Evolutionary conservation across 164 flowering plant species (phyloP), one percentile per base, ranked within the genome.

Genomic region (Warburgia ugandensis): DNA sequence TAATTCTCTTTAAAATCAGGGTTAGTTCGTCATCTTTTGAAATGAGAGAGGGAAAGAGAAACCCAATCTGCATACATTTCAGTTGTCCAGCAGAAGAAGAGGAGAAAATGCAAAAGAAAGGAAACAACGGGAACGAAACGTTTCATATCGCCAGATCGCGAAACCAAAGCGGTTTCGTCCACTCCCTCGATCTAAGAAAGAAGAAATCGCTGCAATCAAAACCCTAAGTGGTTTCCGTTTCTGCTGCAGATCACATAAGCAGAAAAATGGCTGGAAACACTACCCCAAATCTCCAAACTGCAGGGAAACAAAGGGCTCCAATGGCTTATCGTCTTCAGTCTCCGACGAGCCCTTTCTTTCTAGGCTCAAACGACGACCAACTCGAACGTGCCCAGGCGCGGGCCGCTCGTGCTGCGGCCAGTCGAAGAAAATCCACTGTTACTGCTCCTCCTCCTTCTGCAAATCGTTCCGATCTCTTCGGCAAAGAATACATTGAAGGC

Each of bases 311-410:
- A 67, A 69, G 74, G 45, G 56, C 66, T 16, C 48, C 80, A 1
- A 55, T 72, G 55, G 63, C 76, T 5, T 25, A 57, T 8, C 75
- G 75, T 10, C 68, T 83, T 46, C 83, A 74, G 44, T 78, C 96
- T 29, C 86, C 94, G 1, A 74, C 78, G 5, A 70, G 77, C 58
- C 81, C 92, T 4, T 77, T 79, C 70, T 68, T 81, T 65, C 39
- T 85, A 16, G 88, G 85, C 55, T 79, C 95, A 44, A 94, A 94
- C 63, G 81, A 86, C 59, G 99, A 89, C 69, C 63, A 77, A 37
- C 90, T 83, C 54, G 99, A 94, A 64, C 73, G 94, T 0, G 95
- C 94, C 20, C 90, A 79, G 66, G 92, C 95, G 3, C 92, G 99
- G 1, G 97, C 96, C 0, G 96, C 94, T 0, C 87, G 97, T 6